Evolutionary conservation across 78 protist genomes (phyloP).

Genomic region (Diacronema lutheri): DNA sequence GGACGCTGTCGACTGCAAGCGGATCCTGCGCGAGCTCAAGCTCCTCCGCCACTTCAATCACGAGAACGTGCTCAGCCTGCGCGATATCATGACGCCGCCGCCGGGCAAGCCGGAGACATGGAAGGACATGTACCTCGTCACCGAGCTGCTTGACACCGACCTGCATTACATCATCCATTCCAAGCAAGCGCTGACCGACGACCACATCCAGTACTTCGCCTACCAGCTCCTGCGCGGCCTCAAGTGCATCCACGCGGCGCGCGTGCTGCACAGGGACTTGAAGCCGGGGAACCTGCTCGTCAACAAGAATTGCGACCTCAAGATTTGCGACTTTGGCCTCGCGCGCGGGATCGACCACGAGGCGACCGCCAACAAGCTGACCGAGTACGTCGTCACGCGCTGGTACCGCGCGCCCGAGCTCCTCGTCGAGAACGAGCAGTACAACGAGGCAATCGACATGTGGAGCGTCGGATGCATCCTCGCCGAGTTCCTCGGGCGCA

Average conservation of each 20-base stretch:
- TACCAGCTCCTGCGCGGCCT: conserved; percentile 72
- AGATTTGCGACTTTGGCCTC: conserved; percentile 37
- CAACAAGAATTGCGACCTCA: conserved; percentile 90
- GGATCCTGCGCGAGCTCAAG: conserved; percentile 94
- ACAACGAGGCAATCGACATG: conserved; percentile 46
- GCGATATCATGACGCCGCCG: conserved; percentile 34
- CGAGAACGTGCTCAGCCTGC: conserved; percentile 58
- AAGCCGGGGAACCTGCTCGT: conserved; percentile 92
- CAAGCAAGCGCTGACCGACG: conserved; percentile 82
- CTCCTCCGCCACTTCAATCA: conserved; percentile 74
- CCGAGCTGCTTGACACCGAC: conserved; percentile 96
- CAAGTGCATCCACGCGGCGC: conserved; percentile 92
- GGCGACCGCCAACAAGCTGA: not conserved
- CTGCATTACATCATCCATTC: conserved; percentile 84
- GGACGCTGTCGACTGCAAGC: conserved; percentile 82
- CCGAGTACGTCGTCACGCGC: conserved; percentile 54
- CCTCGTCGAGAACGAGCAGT: conserved; percentile 14
- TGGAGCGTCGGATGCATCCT: conserved; percentile 77
- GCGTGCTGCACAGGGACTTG: conserved; percentile 84
- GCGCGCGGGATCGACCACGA: conserved; percentile 15
- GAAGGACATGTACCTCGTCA: conserved; percentile 58
- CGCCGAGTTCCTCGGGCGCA: conserved; percentile 63
- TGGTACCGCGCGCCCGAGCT: conserved; percentile 84
- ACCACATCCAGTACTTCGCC: conserved; percentile 92
- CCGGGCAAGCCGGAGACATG: not conserved